Evolutionary conservation across 1,284 basidiomycete genomes (phyloP), one percentile per base, ranked within the genome.

Genomic region (Rhodotorula glutinis): DNA sequence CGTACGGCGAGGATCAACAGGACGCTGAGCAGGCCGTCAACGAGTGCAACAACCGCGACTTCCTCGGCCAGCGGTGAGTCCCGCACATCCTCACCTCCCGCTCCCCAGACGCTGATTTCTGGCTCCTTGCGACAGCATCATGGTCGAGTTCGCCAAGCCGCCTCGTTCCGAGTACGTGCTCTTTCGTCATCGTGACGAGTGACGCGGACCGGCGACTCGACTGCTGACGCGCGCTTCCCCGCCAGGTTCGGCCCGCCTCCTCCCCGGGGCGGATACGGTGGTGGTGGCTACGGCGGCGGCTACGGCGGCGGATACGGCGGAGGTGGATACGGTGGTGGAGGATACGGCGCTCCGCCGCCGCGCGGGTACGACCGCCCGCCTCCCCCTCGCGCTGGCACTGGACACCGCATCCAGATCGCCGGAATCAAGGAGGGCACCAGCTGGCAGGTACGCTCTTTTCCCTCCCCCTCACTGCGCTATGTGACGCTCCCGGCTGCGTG

Each of bases 1-100:
- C 38, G 5, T 4, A 27, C 33, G 2, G 4, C 25, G 4, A 4
- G 19, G n/a, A 11, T 30, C 0, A 10, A 40, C 73, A 93, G 88
- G 94, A 96, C 73, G 93, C 93, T 16, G 93, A 97, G 77, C 91
- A 94, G 77, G 92, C 91, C 53, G 85, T 93, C 47, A 83, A 86
- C 63, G 86, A 90, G 67, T 88, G 91, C 79, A 90, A 92, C 72
- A 90, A 91, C 68, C 91, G 91, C 80, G 80, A 82, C 53, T 92
- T 96, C 80, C 86, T 92, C 86, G 92, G 92, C 65, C 83, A 86
- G 75, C 88, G 86, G 91, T 93, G 79, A 73, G 86, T 76, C 71
- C n/a, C 2, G 2, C 19, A 16, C 17, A 4, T 38, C 3, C 2
- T n/a, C n/a, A n/a, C n/a, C n/a, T n/a, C n/a, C n/a, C n/a, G n/a